phyloP scores from a whole-genome alignment of 495 filamentous ascomycete genomes.

The Talaromyces borbonicus region DNA sequence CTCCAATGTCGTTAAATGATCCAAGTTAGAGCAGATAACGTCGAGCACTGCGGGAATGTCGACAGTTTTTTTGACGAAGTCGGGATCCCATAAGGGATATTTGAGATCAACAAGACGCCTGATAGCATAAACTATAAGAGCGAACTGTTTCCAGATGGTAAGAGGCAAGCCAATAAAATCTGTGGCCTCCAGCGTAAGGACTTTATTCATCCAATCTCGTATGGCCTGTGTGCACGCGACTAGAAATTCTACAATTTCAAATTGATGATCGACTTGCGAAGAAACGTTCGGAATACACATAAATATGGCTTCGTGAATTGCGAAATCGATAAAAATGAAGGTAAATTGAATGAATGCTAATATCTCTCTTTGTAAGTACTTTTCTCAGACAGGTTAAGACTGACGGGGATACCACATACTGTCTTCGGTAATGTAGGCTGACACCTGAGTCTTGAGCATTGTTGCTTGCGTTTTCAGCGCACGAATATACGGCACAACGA shows the following conservation, averaged over 20 bases:
- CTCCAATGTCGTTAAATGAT: background rate
- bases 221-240: conserved; percentile 12
- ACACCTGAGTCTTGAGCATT: conserved; percentile 18
- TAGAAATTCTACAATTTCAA: conserved; percentile 8
- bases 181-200: conserved; percentile 13
- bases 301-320: conserved; percentile 11
- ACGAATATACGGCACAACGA: conserved; percentile 23
- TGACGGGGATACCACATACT: conserved; percentile 14
- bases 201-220: conserved; percentile 18
- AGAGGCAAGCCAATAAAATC: conserved; percentile 16
- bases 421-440: conserved; percentile 17
- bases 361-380: background rate
- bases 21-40: conserved; percentile 14
- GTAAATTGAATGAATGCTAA: background rate
- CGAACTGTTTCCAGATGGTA: conserved; percentile 11
- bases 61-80: conserved; percentile 14
- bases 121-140: conserved; percentile 17
- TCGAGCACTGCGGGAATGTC: conserved; percentile 23
- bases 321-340: background rate
- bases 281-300: conserved; percentile 22
- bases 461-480: conserved; percentile 29
- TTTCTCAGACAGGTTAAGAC: background rate
- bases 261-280: conserved; percentile 11
- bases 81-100: conserved; percentile 27
- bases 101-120: conserved; percentile 20